Base-by-base conservation (phyloP, 2,329 filamentous ascomycete genomes). In the Epichloe scottii region DNA sequence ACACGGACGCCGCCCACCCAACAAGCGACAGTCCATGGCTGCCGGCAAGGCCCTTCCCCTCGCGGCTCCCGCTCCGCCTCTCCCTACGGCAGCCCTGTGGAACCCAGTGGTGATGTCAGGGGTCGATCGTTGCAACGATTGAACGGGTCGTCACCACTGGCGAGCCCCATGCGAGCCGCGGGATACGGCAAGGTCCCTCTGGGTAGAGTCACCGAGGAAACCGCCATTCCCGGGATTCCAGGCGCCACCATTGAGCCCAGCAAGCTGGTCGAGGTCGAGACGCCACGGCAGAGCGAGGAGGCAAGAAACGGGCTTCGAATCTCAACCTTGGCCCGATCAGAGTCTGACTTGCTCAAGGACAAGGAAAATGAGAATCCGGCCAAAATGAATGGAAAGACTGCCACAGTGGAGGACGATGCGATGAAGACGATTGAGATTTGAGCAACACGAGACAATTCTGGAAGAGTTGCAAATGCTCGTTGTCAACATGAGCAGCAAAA, bases 201-300 rank as follows among this genome's bases (percentile, higher is more conserved):
- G 52, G 84, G 85, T 47, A 76, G 84, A 55, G 87, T 91, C 14
- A 79, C 84, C 1, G 87, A 91, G 67, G 87, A 91, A 64, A 61
- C 66, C 10, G 59, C 66, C 26, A 64, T 70, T 44, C 68, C 70
- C 3, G 68, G 71, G 46, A 70, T 64, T 58, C 68, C 55, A 52
- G 62, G 58, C 35, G 63, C 65, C 42, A 55, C 63, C 6, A 67
- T 71, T 46, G 69, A 73, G 54, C 68, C 72, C 17, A 66, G 68
- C 49, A 77, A 75, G 55, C 69, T 81, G 15, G 75, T 81, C 39
- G 76, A 80, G 60, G 72, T 79, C 3, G 76, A 79, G 42, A 77
- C 73, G 3, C 76, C 75, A 2, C 66, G 71, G n/a, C 65, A 66
- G 17, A 77, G 70, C 57, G 66, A 69, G 17, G 72, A 74, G n/a